Base-by-base conservation (phyloP, 257 asterid genomes). In the Perilla frutescens region DNA sequence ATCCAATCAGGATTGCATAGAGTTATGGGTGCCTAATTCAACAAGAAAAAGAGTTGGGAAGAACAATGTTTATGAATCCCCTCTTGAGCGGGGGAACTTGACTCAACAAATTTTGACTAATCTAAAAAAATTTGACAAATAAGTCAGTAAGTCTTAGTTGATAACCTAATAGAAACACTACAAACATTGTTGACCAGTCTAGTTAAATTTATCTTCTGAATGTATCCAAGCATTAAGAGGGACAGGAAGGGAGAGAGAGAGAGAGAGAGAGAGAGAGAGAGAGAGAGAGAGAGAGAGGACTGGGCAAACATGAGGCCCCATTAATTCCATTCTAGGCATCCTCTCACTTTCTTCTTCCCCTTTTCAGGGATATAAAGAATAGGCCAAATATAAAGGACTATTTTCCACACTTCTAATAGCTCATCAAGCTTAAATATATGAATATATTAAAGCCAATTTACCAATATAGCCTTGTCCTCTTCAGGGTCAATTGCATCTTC, bases 391-490 rank as follows among this genome's bases (percentile, higher is more conserved):
- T 44, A n/a, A 60, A 71, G 8, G 7, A 66, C 5, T 29, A 64
- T 39, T 51, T 44, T 47, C 39, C 55, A 37, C 62, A 60, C 65
- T 20, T 41, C 49, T 43, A 20, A 39, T 9, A 55, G 58, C 56
- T 13, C 34, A 9, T 39, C 36, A 61, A 76, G 37, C 32, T 54
- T 29, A 53, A 77, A 63, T 29, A 57, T 56, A 66, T 9, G 39
- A 36, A 51, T 10, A 50, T 39, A 53, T 50, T 43, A 37, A 13
- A 72, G 50, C 45, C 20, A 74, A 76, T 5, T 79, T 90, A 90
- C 96, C 92, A 93, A 71, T 63, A 88, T 83, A 64, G 91, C 95
- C 75, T 79, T 87, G 86, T 93, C 98, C 78, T 84, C 97, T 70
- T 89, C 97, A 79, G 97, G 97, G 82, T 93, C 96, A 81, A 91